Evolutionary conservation across 371 early-diverging fungal species (phyloP).

Genomic region (Syncephalastrum contaminatum): DNA sequence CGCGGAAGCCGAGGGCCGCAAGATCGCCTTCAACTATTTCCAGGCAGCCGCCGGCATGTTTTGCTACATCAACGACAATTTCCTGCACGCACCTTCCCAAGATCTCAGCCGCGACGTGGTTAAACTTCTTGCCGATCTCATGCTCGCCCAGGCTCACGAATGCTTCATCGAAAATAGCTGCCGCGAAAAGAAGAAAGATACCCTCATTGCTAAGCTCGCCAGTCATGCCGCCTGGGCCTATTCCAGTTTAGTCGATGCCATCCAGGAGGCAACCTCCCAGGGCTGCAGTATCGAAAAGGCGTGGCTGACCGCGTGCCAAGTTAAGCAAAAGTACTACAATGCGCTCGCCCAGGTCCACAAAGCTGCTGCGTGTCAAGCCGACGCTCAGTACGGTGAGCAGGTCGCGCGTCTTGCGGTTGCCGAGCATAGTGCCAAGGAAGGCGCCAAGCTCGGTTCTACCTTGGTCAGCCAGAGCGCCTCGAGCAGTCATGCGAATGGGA

Average conservation of each 20-base stretch:
- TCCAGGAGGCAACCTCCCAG: constrained; percentile 55
- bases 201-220: constrained; percentile 86
- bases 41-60: constrained; percentile 93
- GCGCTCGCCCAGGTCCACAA: constrained; percentile 84
- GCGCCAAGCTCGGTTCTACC: constrained; percentile 66
- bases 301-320: constrained; percentile 70
- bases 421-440: constrained; percentile 82
- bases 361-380: constrained; percentile 73
- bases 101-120: constrained; percentile 90
- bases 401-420: constrained; percentile 79
- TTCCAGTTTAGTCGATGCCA: constrained; percentile 61
- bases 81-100: constrained; percentile 91
- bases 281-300: constrained; percentile 63
- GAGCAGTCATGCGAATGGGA: constrained; percentile 41
- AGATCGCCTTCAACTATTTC: constrained; percentile 83
- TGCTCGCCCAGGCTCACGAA: constrained; percentile 96
- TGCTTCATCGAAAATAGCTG: constrained; percentile 85
- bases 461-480: constrained; percentile 50
- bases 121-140: constrained; percentile 76
- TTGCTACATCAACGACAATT: constrained; percentile 94
- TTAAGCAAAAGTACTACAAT: constrained; percentile 85
- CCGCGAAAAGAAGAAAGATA: constrained; percentile 82
- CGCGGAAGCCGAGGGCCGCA: constrained; percentile 73
- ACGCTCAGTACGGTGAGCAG: constrained; percentile 82
- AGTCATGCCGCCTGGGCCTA: constrained; percentile 84